A percentile compares a stretch with the other conserved stretches of the same genome.
These are phyloP conservation scores for Kingdonia uniflora DNA, from an alignment of 164 flowering plant species.

Conservation along the genomic window DNA sequence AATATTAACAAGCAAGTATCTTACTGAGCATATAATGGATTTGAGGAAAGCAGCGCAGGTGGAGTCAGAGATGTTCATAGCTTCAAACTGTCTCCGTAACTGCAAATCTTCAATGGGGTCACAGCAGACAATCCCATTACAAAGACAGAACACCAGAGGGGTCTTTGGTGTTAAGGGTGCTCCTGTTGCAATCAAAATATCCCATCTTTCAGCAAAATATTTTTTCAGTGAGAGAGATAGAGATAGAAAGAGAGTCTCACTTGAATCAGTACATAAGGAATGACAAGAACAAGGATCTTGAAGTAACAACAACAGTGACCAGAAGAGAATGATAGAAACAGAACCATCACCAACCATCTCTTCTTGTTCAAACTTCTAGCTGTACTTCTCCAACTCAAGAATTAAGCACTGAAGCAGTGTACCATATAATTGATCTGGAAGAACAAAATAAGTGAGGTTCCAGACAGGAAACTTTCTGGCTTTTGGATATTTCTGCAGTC, in stretches of 20 bases:
- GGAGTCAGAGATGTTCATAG: slow-evolving; percentile 60
- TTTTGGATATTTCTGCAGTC: background rate
- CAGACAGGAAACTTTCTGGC: background rate
- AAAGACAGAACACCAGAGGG: slow-evolving; percentile 60
- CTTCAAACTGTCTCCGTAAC: slow-evolving; percentile 47
- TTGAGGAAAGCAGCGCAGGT: slow-evolving; percentile 64
- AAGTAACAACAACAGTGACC: slow-evolving; percentile 26
- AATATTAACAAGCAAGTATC: slow-evolving; percentile 4
- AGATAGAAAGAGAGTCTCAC: slow-evolving; percentile 37
- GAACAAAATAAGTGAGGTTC: background rate
- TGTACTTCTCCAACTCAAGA: no score
- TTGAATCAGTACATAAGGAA: slow-evolving; percentile 61
- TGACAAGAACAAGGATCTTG: slow-evolving; percentile 24
- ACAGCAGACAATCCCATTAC: slow-evolving; percentile 73
- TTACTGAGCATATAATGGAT: slow-evolving; percentile 73
- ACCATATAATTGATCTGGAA: no score
- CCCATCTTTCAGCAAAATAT: background rate
- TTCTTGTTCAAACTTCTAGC: no score
- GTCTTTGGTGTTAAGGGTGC: slow-evolving; percentile 39
- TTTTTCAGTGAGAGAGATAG: no score
- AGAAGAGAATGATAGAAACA: slow-evolving; percentile 10
- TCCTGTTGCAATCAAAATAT: slow-evolving; percentile 28
- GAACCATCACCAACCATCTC: background rate
- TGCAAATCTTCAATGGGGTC: slow-evolving; percentile 18
- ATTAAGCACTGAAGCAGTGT: no score